Conservation (phyloP, 495 filamentous ascomycete species). For the Neurospora sp. region DNA sequence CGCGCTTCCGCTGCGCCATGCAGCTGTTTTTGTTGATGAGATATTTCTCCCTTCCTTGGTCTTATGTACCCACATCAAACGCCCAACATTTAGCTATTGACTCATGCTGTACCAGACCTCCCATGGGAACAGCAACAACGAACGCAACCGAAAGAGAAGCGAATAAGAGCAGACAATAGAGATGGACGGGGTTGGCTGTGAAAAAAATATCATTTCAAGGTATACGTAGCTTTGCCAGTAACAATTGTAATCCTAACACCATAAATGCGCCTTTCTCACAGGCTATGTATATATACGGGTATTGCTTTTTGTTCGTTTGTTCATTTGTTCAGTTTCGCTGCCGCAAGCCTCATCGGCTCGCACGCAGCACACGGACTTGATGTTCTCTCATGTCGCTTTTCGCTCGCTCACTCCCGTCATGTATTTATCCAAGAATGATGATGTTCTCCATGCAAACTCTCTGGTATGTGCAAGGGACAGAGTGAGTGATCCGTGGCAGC, state of each 20-base stretch:
- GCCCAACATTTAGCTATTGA: too few relatives aligned
- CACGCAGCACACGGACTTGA: too few relatives aligned
- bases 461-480: background rate
- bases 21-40: background rate
- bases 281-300: background rate
- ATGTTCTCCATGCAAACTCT: background rate
- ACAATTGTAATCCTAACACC: background rate
- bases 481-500: background rate
- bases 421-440: background rate
- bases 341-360: too few relatives aligned
- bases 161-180: background rate
- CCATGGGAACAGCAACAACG: background rate
- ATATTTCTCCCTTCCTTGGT: rapidly evolving
- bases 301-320: background rate
- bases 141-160: background rate
- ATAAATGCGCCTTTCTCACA: background rate
- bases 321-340: background rate
- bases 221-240: background rate
- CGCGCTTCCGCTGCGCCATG: slow-evolving; percentile 8
- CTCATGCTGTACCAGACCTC: background rate
- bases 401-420: background rate
- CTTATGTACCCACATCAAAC: background rate
- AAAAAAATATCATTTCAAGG: background rate
- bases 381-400: background rate
- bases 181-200: background rate